Evolutionary conservation across 1,284 basidiomycete genomes (phyloP), one percentile per base, ranked within the genome.

Genomic region (Ustanciosporium gigantosporum): DNA sequence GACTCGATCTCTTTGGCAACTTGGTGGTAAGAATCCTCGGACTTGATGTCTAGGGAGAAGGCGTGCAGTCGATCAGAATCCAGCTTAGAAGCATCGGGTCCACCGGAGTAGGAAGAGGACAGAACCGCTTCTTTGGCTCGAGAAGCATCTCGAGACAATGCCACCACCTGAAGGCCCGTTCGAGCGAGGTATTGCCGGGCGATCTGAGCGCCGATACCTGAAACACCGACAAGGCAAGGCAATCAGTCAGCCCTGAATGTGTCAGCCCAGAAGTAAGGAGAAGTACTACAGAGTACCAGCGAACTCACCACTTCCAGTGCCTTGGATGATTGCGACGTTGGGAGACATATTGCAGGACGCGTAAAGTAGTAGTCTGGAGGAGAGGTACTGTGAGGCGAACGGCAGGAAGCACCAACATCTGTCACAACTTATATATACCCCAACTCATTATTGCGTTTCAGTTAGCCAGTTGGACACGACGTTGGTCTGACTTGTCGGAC

Each of bases 141-240:
- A 19, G 52, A 50, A 0, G 76, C 70, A 29, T 78, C 65, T 24
- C 79, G 75, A 27, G 79, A 79, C 2, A 81, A 80, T 14, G 79
- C 80, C 44, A 81, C 79, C 32, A 83, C 77, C 21, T 79, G 70
- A 17, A 82, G 71, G 1, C 58, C 57, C 8, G 81, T 80, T 19
- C 77, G 60, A 3, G 66, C 45, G 24, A 83, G 78, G 34, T 73
- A 69, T 31, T 65, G 59, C 20, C 64, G 50, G 19, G 68, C 58
- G 16, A 73, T 42, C 21, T 68, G 57, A 14, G 62, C 56, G 36
- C 70, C 70, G 39, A 73, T 65, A 37, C 68, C 68, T 48, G 41
- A 4, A 13, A 25, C 14, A 3, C 20, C 31, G 27, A 3, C 2
- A 38, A 20, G 5, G 23, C 5, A 17, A 32, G 34, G 31, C 9